Evolutionary conservation across 1,284 basidiomycete genomes (phyloP), one percentile per base, ranked within the genome.

Genomic region (Leccinum fuscescens): DNA sequence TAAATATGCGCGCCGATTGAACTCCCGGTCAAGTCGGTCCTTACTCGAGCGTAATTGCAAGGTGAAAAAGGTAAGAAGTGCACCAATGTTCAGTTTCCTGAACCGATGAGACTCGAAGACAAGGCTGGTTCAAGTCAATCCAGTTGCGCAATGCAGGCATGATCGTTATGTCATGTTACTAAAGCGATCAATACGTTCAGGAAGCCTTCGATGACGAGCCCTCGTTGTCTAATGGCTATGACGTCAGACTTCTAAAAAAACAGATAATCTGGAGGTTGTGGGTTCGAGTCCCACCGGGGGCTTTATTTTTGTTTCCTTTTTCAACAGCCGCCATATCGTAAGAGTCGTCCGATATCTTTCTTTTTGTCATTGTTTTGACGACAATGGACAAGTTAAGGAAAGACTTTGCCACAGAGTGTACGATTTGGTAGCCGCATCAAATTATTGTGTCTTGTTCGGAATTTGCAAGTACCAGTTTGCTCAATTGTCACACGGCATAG

Each of bases 211-310:
- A 1, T 14, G 17, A 4, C 20, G 70, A 61, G 85, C 83, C 85
- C 84, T 79, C 80, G 80, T 86, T 85, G 85, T 86, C 85, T 86
- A 86, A 86, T 85, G 85, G 84, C 76, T 84, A 86, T 86, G 85
- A 86, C 85, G 85, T 86, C 85, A 86, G 85, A 86, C 85, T 86
- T 86, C 84, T 86, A 86, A 61, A 9, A 31, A 33, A 6, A 80
- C 78, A 82, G 85, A 83, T 84, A 79, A 63, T 86, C 84, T 86
- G 85, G 82, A 86, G 85, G 84, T 82, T 86, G 84, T 80, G 84
- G 79, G 85, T 86, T 86, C 85, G 84, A 86, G 79, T 86, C 84
- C 80, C 84, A 81, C 83, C 81, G 80, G 83, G 84, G 84, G 85
- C 82, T 76, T 61, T 57, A 15, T 11, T 62, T 73, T 68, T 64